Evolutionary conservation across 495 filamentous ascomycete species (phyloP), one percentile per base, ranked within the genome.

Genomic region (Hamigera avellanea): DNA sequence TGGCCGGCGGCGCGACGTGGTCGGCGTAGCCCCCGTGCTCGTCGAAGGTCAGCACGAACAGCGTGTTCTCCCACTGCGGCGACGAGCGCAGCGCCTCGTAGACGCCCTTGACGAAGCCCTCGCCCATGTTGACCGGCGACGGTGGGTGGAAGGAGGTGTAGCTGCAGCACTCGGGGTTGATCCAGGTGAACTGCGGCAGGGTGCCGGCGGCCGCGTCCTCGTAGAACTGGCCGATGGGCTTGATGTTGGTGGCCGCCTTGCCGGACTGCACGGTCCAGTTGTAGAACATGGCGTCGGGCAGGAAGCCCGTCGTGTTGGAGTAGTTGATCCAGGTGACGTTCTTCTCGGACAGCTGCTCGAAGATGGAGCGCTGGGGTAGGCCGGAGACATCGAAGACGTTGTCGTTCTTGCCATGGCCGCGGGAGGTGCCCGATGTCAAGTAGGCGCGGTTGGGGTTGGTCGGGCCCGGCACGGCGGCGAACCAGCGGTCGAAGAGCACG

Each of bases 151-250:
- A 64, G 32, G 64, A 69, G 42, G 55, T 66, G 10, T 44, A 36
- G 14, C 55, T 56, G 44, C 69, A 73, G 62, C 69, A 73, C 28
- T 56, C 58, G 1, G 69, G 69, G 54, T 73, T 67, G 42, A 73
- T 45, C 44, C 66, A 73, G 31, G 59, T 62, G 41, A 73, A 56
- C 27, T 66, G 48, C 6, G 67, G 55, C 1, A 71, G 64, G 2
- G 35, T 49, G 19, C 69, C 61, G 10, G 49, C 45, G 13, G 45
- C 44, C 8, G 59, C 59, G 21, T 64, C 64, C 3, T 51, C 39
- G 49, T 57, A 63, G 49, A 62, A 62, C 34, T 56, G 42, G 4
- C 43, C 36, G 8, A 62, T 36, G 4, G 61, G 53, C 9, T 48
- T 41, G 34, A 57, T 48, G 16, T 54, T 56, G 45, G 50, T 43